Evolutionary conservation across 2,329 filamentous ascomycete species (phyloP), one percentile per base, ranked within the genome.

Genomic region (Phialocephala sp.): DNA sequence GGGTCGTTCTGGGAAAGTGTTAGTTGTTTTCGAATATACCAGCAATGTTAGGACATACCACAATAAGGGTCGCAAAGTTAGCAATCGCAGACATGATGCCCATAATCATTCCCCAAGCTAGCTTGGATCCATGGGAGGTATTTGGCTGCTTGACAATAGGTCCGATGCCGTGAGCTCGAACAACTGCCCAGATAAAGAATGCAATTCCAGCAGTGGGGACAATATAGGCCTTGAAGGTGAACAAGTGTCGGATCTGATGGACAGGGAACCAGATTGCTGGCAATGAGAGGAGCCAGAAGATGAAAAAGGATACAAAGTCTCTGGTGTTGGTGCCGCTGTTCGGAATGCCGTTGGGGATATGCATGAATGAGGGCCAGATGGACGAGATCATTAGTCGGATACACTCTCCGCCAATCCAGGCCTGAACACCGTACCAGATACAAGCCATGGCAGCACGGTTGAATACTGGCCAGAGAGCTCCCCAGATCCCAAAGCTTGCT

Each of bases 221-320:
- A 66, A 96, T 87, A 75, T 88, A 91, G 0, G 94, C 89, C 80
- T 97, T 97, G 75, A 92, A 91, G 0, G 93, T 97, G 80, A 97
- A 97, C 4, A 97, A 82, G 76, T 97, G 93, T 55, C 93, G 88
- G 73, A 97, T 89, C 79, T 94, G 87, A 78, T 97, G 91, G 1
- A 97, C 92, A 0, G 92, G 93, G 71, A 95, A 94, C 89, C 91
- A 97, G 67, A 97, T 89, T 22, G 92, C 92, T 0, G 93, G 93
- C 0, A 97, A 82, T 1, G 91, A 94, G 68, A 85, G 81, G 1
- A 92, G 76, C 92, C 92, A 97, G 78, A 97, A 97, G 64, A 97
- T 80, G 81, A 97, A 90, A 80, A 97, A 97, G 14, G 90, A 91
- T 54, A 89, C 85, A 72, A 91, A 97, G 70, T 90, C 86, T 47